phyloP scores from a whole-genome alignment of 805 yeast genomes.

The Naumovozyma castellii region DNA sequence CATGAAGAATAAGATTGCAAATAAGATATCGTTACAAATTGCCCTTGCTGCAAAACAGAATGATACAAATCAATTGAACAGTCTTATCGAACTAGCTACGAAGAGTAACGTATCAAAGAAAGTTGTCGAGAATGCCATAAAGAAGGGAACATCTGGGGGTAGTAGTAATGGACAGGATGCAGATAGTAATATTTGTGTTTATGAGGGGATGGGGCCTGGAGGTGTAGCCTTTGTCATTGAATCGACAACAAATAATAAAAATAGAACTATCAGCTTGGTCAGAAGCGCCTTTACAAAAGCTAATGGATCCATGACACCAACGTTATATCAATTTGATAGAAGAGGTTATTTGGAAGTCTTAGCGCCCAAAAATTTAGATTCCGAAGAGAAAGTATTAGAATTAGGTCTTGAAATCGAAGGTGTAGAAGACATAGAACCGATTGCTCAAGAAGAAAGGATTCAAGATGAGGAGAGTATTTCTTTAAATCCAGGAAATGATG shows the following conservation, averaged over 20 bases:
- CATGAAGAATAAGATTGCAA: conserved; percentile 56
- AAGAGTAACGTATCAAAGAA: conserved; percentile 70
- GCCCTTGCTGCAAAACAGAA: conserved; percentile 59
- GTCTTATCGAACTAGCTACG: conserved; percentile 60
- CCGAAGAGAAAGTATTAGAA: conserved; percentile 60
- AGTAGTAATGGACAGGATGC: conserved; percentile 30
- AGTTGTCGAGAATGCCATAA: conserved; percentile 79
- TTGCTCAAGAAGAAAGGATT: conserved; percentile 31
- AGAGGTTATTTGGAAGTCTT: conserved; percentile 63
- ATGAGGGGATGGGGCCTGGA: conserved; percentile 90
- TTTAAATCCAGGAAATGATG: neutral
- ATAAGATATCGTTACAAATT: conserved; percentile 62
- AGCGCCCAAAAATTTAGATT: conserved; percentile 26
- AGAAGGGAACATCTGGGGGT: conserved; percentile 60
- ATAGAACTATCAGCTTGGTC: conserved; percentile 67
- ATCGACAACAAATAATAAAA: conserved; percentile 81
- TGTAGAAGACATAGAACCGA: conserved; percentile 66
- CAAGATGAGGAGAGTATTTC: conserved; percentile 26
- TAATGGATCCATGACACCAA: conserved; percentile 66
- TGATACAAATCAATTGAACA: conserved; percentile 56
- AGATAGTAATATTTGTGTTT: conserved; percentile 41
- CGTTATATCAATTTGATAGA: conserved; percentile 65
- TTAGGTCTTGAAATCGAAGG: conserved; percentile 60
- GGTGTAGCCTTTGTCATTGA: conserved; percentile 82
- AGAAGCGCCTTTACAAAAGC: conserved; percentile 65